Percentiles rank a stretch among this genome's conserved stretches.
These are phyloP conservation scores for Penicillium frequentans DNA, from an alignment of 2,329 filamentous ascomycete species.

Conservation along the genomic window DNA sequence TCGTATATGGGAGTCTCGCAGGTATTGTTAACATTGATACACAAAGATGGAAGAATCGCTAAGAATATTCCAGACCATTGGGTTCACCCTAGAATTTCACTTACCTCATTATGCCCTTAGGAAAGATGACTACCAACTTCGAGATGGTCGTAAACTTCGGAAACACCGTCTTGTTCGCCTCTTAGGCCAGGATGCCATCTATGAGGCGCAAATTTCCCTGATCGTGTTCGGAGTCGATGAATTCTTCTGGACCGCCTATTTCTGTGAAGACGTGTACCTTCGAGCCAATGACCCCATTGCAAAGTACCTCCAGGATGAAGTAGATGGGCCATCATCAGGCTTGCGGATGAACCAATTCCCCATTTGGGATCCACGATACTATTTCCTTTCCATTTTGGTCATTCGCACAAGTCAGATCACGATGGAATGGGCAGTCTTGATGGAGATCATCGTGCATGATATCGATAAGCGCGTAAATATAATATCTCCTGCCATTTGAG, in stretches of 20 bases:
- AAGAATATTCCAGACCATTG: neutral
- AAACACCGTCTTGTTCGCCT: neutral
- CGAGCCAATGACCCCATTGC: neutral
- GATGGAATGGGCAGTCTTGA: constrained; percentile 5
- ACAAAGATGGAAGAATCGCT: neutral
- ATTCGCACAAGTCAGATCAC: constrained; percentile 3
- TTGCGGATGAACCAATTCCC: neutral
- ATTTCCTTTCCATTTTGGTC: constrained; percentile 3
- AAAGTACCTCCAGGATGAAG: neutral
- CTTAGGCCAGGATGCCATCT: neutral
- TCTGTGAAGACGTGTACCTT: constrained; percentile 1
- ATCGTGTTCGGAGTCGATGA: constrained; percentile 8
- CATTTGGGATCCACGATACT: constrained; percentile 9
- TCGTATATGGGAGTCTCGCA: neutral
- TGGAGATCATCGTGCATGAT: neutral
- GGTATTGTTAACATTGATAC: neutral
- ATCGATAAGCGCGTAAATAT: neutral
- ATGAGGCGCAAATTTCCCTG: constrained; percentile 9
- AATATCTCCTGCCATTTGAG: neutral
- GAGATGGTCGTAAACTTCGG: neutral
- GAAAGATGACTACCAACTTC: neutral
- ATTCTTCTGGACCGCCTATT: constrained; percentile 9
- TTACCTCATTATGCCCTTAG: neutral
- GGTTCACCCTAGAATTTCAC: neutral
- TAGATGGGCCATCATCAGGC: neutral